These are phyloP conservation scores for Pachyrhizus erosus DNA, from an alignment of 306 rosid genomes.

Conservation along the genomic window DNA sequence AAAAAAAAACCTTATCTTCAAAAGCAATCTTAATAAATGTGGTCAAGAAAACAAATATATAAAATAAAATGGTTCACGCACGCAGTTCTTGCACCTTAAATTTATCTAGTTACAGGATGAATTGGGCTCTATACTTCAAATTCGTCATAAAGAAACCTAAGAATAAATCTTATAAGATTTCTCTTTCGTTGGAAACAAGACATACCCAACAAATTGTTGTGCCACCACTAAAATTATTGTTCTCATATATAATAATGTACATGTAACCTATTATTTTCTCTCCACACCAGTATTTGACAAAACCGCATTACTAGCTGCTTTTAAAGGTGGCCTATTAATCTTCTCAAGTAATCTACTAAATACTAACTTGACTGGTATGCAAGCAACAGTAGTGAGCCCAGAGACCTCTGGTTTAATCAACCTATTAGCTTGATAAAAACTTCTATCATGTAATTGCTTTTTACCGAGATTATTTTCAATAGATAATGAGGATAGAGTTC, in stretches of 20 bases:
- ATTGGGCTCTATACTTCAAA: constrained; percentile 24
- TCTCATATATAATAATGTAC: constrained; percentile 70
- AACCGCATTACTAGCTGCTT: constrained; percentile 63
- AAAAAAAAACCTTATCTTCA: background rate
- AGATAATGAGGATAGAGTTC: constrained; percentile 89
- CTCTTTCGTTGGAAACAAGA: constrained; percentile 42
- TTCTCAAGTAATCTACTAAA: constrained; percentile 99
- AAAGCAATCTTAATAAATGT: background rate
- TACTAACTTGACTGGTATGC: constrained; percentile 94
- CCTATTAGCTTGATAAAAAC: constrained; percentile 64
- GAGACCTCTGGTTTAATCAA: constrained; percentile 75
- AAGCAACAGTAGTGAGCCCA: constrained; percentile 84
- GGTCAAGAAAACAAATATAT: background rate
- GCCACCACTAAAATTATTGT: constrained; percentile 61
- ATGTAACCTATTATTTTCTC: constrained; percentile 72
- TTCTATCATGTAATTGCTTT: constrained; percentile 61
- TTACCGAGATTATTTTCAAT: constrained; percentile 61
- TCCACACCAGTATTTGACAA: constrained; percentile 66
- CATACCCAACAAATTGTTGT: constrained; percentile 48
- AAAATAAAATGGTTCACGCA: background rate
- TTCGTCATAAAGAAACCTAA: constrained; percentile 36
- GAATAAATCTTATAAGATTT: constrained; percentile 42
- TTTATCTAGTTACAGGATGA: constrained; percentile 33
- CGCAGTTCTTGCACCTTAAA: background rate
- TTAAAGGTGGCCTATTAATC: constrained; percentile 94